A percentile compares a stretch with the other conserved stretches of the same genome.
Conservation (phyloP, 2,329 filamentous ascomycete species). For the Byssothecium circinans region DNA sequence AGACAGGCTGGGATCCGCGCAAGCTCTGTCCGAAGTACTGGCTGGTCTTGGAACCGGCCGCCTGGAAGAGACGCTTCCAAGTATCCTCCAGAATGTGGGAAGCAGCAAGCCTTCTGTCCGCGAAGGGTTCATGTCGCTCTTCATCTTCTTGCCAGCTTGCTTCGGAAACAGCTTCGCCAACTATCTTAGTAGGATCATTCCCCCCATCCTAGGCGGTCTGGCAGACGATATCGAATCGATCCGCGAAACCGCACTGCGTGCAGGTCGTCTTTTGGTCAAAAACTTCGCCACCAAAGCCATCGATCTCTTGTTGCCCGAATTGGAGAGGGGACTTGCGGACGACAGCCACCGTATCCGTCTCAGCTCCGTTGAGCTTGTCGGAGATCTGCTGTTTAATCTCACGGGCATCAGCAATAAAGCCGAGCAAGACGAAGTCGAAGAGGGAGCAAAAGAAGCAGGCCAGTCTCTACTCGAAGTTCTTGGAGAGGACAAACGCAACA, state of each 20-base stretch:
- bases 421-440: slow-evolving; percentile 77
- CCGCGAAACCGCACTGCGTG: slow-evolving; percentile 91
- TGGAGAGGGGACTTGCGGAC: slow-evolving; percentile 95
- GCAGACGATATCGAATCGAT: slow-evolving; percentile 97
- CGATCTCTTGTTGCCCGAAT: slow-evolving; percentile 87
- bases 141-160: slow-evolving; percentile 98
- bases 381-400: slow-evolving; percentile 95
- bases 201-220: slow-evolving; percentile 88
- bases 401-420: slow-evolving; percentile 84
- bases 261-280: slow-evolving; percentile 92
- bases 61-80: slow-evolving; percentile 92
- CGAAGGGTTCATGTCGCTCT: slow-evolving; percentile 99
- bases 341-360: slow-evolving; percentile 97
- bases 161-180: slow-evolving; percentile 98
- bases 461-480: slow-evolving; percentile 92
- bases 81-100: slow-evolving; percentile 92
- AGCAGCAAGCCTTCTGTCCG: slow-evolving; percentile 87
- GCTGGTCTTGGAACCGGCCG: slow-evolving; percentile 90
- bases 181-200: slow-evolving; percentile 93
- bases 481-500: slow-evolving; percentile 94
- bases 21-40: slow-evolving; percentile 93
- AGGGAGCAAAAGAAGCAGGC: slow-evolving; percentile 81
- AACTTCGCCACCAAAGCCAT: slow-evolving; percentile 96
- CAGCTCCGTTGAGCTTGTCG: slow-evolving; percentile 95
- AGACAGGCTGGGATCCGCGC: slow-evolving; percentile 91